phyloP scores from a whole-genome alignment of 257 asterid species.

The Solanum chiquidenum region DNA sequence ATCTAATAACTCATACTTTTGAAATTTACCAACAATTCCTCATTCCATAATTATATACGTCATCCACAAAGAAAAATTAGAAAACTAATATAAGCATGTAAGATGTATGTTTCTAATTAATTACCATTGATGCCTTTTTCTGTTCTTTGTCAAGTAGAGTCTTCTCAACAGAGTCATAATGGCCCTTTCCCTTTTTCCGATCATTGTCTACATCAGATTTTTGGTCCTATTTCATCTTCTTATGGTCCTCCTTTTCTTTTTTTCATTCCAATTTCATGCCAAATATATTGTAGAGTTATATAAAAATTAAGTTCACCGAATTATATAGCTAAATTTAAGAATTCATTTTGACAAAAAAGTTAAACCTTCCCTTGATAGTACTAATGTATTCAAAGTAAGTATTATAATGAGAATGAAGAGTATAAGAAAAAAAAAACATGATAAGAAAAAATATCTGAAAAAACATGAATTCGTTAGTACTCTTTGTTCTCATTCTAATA shows the following conservation, averaged over 20 bases:
- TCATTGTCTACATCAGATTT: not conserved
- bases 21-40: not conserved
- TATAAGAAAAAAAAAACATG: too few species aligned
- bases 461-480: not conserved
- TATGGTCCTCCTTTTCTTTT: not conserved
- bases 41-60: too few species aligned
- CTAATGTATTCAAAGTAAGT: not conserved
- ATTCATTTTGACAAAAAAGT: not conserved
- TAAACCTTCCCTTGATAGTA: not conserved
- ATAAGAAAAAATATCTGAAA: too few species aligned
- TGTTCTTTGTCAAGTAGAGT: not conserved
- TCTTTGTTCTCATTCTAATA: too few species aligned
- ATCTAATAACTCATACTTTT: not conserved
- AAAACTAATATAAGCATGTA: not conserved
- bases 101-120: not conserved
- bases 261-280: too few species aligned
- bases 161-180: too few species aligned
- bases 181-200: not conserved
- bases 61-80: not conserved
- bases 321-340: not conserved
- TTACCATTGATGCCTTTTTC: not conserved
- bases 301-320: not conserved
- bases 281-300: not conserved
- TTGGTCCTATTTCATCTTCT: not conserved
- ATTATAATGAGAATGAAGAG: too few species aligned